A percentile compares a stretch with the other conserved stretches of the same genome.
These are phyloP conservation scores for Takashimella koratensis DNA, from an alignment of 1,284 basidiomycete species.

Conservation along the genomic window DNA sequence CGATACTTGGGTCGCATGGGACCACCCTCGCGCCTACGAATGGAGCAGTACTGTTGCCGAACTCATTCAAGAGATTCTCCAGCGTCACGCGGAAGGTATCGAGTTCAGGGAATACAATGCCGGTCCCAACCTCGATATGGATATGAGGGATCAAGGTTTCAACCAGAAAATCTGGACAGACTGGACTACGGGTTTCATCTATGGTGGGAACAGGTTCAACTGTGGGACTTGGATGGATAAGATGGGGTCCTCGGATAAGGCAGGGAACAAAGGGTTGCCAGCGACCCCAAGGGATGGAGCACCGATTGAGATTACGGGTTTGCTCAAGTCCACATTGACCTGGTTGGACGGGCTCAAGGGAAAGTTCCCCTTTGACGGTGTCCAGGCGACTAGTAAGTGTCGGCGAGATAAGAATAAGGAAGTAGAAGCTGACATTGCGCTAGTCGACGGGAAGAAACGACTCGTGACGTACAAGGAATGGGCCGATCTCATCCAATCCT, in stretches of 20 bases:
- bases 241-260: constrained; percentile 86
- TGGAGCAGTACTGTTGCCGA: constrained; percentile 81
- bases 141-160: constrained; percentile 92
- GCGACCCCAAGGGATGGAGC: constrained; percentile 95
- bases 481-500: constrained; percentile 74
- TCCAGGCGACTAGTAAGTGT: constrained; percentile 68
- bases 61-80: constrained; percentile 91
- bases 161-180: constrained; percentile 90
- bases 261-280: constrained; percentile 89
- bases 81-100: constrained; percentile 89
- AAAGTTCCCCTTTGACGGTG: constrained; percentile 86
- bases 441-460: constrained; percentile 68
- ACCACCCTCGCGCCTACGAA: constrained; percentile 77
- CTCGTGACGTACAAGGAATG: constrained; percentile 87
- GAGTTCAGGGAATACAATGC: constrained; percentile 95
- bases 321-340: constrained; percentile 85
- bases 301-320: constrained; percentile 89
- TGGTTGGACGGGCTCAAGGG: constrained; percentile 76
- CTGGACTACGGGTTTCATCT: constrained; percentile 87
- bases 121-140: constrained; percentile 85
- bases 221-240: constrained; percentile 89
- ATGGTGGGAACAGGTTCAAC: constrained; percentile 74
- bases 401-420: not conserved
- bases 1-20: constrained; percentile 89
- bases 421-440: not conserved